Conservation (phyloP, 129 eudicot species). For the Tanacetum coccineum region DNA sequence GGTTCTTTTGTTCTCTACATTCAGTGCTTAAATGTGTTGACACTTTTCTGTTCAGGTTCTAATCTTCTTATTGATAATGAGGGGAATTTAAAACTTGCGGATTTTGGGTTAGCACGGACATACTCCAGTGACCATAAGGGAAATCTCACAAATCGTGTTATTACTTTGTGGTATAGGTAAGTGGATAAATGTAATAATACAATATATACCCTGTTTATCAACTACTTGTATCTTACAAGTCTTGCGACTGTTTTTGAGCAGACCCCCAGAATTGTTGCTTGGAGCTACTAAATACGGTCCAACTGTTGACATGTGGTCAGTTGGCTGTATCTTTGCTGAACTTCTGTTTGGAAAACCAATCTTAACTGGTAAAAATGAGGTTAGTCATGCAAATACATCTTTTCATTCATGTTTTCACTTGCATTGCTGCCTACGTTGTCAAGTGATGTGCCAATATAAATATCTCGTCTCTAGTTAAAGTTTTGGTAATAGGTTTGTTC, state of each 20-base stretch:
- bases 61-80: conserved; percentile 93
- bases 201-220: conserved; percentile 1
- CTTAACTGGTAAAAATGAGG: conserved; percentile 93
- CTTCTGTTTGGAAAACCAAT: conserved; percentile 85
- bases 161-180: conserved; percentile 97
- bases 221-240: conserved; percentile 17
- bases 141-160: conserved; percentile 89
- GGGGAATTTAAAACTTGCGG: conserved; percentile 92
- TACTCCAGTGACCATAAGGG: conserved; percentile 66
- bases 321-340: conserved; percentile 94
- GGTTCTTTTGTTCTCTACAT: neutral
- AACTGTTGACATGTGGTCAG: conserved; percentile 98
- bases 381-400: conserved; percentile 12
- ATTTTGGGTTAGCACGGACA: conserved; percentile 89
- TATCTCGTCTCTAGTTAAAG: conserved; percentile 3
- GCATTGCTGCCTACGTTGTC: neutral
- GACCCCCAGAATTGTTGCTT: conserved; percentile 98
- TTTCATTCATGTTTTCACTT: neutral
- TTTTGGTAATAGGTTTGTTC: neutral
- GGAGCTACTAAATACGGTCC: conserved; percentile 97
- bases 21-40: conserved; percentile 9
- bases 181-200: neutral
- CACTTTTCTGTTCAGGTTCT: conserved; percentile 45
- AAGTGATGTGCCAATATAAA: conserved; percentile 8
- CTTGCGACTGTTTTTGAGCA: conserved; percentile 30